Conservation (phyloP, 768 basidiomycete species). For the Naganishia vaughanmartiniae region DNA sequence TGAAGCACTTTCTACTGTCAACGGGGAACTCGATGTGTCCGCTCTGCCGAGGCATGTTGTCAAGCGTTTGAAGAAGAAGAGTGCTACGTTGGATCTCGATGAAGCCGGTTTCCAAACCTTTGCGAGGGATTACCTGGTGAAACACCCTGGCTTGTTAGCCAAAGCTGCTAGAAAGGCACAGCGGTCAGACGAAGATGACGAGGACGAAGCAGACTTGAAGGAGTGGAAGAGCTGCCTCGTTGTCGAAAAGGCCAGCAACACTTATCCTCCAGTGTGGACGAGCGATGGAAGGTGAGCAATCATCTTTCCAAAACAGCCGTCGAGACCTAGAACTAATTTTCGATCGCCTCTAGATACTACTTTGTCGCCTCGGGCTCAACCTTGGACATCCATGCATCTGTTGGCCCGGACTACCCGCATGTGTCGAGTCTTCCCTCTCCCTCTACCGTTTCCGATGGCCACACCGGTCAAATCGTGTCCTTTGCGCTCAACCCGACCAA, state of each 20-base stretch:
- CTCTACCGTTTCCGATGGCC: slow-evolving; percentile 47
- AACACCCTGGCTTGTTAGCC: slow-evolving; percentile 17
- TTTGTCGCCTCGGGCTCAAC: slow-evolving; percentile 78
- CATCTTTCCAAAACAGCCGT: slow-evolving; percentile 27
- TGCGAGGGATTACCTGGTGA: slow-evolving; percentile 15
- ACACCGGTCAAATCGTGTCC: slow-evolving; percentile 65
- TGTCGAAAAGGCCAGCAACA: slow-evolving; percentile 41
- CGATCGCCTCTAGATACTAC: slow-evolving; percentile 63
- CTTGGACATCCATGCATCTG: slow-evolving; percentile 81
- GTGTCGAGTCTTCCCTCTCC: slow-evolving; percentile 60
- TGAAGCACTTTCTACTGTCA: background rate
- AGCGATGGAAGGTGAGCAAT: slow-evolving; percentile 73
- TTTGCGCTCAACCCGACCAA: slow-evolving; percentile 78
- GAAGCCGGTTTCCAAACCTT: slow-evolving; percentile 17
- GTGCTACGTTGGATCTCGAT: slow-evolving; percentile 12
- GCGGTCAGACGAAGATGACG: slow-evolving; percentile 15
- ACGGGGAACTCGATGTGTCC: slow-evolving; percentile 2
- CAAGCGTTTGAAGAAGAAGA: slow-evolving; percentile 16
- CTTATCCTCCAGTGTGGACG: slow-evolving; percentile 70
- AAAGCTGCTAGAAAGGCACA: slow-evolving; percentile 10
- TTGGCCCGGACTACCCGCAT: slow-evolving; percentile 77
- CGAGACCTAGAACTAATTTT: slow-evolving; percentile 31
- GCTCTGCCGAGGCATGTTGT: slow-evolving; percentile 14
- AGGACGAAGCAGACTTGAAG: slow-evolving; percentile 16
- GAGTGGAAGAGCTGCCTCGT: slow-evolving; percentile 41